phyloP scores from a whole-genome alignment of 2,329 filamentous ascomycete species.

The Tolypocladium inflatum region DNA sequence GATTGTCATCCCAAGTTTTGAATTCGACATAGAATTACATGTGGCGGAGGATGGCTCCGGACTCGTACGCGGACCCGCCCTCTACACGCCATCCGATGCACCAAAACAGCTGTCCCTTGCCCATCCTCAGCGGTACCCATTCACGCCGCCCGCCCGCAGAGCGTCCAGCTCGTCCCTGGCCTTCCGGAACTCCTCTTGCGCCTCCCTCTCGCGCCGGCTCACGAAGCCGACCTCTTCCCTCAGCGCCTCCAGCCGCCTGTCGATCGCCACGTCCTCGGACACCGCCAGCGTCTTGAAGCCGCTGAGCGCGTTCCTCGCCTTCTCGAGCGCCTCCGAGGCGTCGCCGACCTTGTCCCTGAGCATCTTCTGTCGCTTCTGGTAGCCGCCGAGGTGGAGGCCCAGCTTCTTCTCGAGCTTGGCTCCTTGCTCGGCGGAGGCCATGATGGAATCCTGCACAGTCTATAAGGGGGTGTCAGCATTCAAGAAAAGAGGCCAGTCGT shows the following conservation, averaged over 20 bases:
- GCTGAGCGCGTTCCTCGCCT: slow-evolving; percentile 61
- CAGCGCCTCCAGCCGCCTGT: slow-evolving; percentile 60
- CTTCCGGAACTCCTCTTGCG: slow-evolving; percentile 74
- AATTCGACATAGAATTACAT: background rate
- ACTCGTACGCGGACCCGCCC: background rate
- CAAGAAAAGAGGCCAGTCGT: background rate
- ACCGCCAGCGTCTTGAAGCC: slow-evolving; percentile 68
- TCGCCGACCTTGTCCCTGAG: slow-evolving; percentile 71
- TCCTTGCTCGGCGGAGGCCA: slow-evolving; percentile 65
- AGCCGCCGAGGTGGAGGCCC: slow-evolving; percentile 77
- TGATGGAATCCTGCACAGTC: slow-evolving; percentile 64
- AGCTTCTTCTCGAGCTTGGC: slow-evolving; percentile 93
- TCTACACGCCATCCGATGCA: background rate
- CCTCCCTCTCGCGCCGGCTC: slow-evolving; percentile 74
- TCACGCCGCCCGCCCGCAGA: slow-evolving; percentile 30
- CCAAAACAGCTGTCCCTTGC: background rate
- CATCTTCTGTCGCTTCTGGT: slow-evolving; percentile 75
- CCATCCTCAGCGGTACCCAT: slow-evolving; percentile 27
- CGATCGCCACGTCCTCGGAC: slow-evolving; percentile 69
- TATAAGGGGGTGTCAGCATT: slow-evolving; percentile 16
- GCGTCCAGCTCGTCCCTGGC: slow-evolving; percentile 68
- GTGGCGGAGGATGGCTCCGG: background rate
- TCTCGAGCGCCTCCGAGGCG: slow-evolving; percentile 63
- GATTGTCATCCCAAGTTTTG: background rate
- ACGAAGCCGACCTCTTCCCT: slow-evolving; percentile 79